Evolutionary conservation across 1,139 yeast genomes (phyloP).

Genomic region (Candida smagusa): DNA sequence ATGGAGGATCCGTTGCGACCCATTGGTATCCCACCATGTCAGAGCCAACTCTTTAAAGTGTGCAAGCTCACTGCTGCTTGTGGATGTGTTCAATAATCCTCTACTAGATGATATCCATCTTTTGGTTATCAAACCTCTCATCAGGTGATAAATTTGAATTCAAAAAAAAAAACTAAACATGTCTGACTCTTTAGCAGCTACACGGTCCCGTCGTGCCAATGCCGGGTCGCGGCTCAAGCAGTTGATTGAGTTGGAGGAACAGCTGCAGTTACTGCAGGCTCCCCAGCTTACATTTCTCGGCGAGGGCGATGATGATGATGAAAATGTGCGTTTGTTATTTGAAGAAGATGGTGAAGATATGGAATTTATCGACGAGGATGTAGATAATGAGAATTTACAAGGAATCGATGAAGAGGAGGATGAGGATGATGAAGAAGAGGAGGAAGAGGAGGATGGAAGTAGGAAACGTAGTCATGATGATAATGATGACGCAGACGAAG

Average conservation of each 20-base stretch:
- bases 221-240: slow-evolving; percentile 86
- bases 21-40: slow-evolving; percentile 95
- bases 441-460: slow-evolving; percentile 12
- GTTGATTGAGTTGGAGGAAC: slow-evolving; percentile 67
- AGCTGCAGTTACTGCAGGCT: slow-evolving; percentile 11
- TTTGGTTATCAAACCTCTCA: not conserved
- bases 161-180: slow-evolving; percentile 1
- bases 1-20: slow-evolving; percentile 90
- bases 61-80: slow-evolving; percentile 51
- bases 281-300: slow-evolving; percentile 5
- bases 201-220: slow-evolving; percentile 75
- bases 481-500: slow-evolving; percentile 19
- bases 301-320: slow-evolving; percentile 53
- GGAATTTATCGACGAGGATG: slow-evolving; percentile 55
- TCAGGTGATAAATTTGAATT: slow-evolving; percentile 1
- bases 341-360: slow-evolving; percentile 83
- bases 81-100: slow-evolving; percentile 23
- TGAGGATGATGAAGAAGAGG: slow-evolving; percentile 18
- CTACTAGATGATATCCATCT: slow-evolving; percentile 2
- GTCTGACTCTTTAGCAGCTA: slow-evolving; percentile 57
- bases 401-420: slow-evolving; percentile 29
- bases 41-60: slow-evolving; percentile 87
- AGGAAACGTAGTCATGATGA: slow-evolving; percentile 10
- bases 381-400: slow-evolving; percentile 13
- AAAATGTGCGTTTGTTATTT: slow-evolving; percentile 70